A percentile compares a stretch with the other conserved stretches of the same genome.
Evolutionary conservation across 805 yeast genomes (phyloP).

Genomic region (Saccharomyces kudriavzevii): DNA sequence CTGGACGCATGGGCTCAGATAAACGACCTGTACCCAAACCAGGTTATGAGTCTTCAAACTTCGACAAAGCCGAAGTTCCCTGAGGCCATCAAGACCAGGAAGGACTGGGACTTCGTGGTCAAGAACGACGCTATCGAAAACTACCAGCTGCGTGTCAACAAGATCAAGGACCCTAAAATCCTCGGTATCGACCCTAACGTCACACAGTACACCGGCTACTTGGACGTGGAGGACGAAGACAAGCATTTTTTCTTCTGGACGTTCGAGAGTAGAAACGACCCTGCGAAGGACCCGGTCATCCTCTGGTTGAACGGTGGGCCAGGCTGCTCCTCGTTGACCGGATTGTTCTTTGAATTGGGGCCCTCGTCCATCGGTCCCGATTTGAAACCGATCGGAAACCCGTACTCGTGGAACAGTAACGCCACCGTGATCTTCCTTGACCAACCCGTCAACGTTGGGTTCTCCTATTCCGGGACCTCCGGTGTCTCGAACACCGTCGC

Average conservation of each 20-base stretch:
- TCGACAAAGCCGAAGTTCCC: constrained; percentile 39
- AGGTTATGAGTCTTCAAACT: constrained; percentile 42
- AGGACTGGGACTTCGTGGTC: constrained; percentile 26
- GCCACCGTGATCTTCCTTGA: constrained; percentile 82
- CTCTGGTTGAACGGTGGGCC: constrained; percentile 95
- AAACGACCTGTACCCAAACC: constrained; percentile 42
- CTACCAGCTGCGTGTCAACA: constrained; percentile 55
- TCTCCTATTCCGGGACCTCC: constrained; percentile 52
- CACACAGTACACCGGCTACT: constrained; percentile 77
- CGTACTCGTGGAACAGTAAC: constrained; percentile 75
- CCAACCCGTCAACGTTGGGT: constrained; percentile 85
- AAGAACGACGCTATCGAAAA: constrained; percentile 34
- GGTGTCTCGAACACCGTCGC: constrained; percentile 65
- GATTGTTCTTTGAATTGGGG: constrained; percentile 79
- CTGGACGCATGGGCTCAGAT: neutral
- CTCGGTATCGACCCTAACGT: constrained; percentile 72
- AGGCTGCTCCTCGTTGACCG: constrained; percentile 85
- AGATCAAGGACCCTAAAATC: constrained; percentile 45
- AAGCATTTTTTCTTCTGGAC: constrained; percentile 83
- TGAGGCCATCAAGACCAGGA: constrained; percentile 14
- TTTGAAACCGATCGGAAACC: constrained; percentile 58
- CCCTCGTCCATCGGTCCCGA: constrained; percentile 62
- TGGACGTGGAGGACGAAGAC: constrained; percentile 74
- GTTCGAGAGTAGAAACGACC: constrained; percentile 83
- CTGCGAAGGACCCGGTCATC: constrained; percentile 74